A percentile compares a stretch with the other conserved stretches of the same genome.
Conservation (phyloP, 2,329 filamentous ascomycete species). For the Lachnellula hyalina region DNA sequence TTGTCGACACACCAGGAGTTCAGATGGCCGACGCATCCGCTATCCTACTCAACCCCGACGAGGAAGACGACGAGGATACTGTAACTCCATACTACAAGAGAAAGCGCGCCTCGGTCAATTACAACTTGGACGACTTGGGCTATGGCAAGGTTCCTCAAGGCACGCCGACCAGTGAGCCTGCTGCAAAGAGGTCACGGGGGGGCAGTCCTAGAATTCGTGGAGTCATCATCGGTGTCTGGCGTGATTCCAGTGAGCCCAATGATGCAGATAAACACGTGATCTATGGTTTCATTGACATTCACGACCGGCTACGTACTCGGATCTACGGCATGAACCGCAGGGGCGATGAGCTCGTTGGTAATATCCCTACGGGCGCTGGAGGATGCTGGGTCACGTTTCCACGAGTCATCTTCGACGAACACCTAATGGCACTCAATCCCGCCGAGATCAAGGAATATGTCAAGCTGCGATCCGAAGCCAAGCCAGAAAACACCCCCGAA, state of each 20-base stretch:
- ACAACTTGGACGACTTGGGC: constrained; percentile 45
- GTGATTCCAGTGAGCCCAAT: constrained; percentile 48
- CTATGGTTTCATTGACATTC: constrained; percentile 57
- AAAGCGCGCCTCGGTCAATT: constrained; percentile 48
- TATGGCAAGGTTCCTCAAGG: constrained; percentile 16
- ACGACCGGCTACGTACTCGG: constrained; percentile 55
- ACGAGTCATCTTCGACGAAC: constrained; percentile 51
- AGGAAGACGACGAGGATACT: constrained; percentile 32
- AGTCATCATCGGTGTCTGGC: constrained; percentile 52
- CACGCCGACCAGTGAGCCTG: constrained; percentile 16
- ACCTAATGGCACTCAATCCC: constrained; percentile 51
- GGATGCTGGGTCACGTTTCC: constrained; percentile 62
- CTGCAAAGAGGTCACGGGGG: constrained; percentile 21
- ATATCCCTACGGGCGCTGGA: constrained; percentile 50
- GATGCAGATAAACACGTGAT: constrained; percentile 50
- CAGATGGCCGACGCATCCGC: constrained; percentile 16
- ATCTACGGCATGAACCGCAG: constrained; percentile 46
- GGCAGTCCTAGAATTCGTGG: constrained; percentile 20
- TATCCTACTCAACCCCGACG: constrained; percentile 27
- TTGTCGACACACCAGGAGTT: constrained; percentile 18
- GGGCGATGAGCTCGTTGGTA: constrained; percentile 41
- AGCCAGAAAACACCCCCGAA: constrained; percentile 18
- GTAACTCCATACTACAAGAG: constrained; percentile 47
- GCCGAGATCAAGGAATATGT: constrained; percentile 59
- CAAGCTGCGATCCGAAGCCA: constrained; percentile 43